These are phyloP conservation scores for Tetrahymena malaccensis DNA, from an alignment of 73 alveolate species.

Conservation along the genomic window DNA sequence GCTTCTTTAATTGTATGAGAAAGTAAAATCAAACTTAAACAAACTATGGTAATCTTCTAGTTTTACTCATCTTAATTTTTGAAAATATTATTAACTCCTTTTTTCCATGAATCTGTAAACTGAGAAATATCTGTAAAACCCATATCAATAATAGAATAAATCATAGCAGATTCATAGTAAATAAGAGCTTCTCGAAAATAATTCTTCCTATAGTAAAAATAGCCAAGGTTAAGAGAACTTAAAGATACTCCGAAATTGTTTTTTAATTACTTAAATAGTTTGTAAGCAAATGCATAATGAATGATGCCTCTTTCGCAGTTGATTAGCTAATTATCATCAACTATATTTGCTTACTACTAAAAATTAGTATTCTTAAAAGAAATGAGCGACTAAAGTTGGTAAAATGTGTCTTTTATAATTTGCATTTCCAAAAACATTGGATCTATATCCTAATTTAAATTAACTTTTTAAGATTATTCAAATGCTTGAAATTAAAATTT, in stretches of 20 bases:
- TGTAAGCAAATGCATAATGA: neutral
- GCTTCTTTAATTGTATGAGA: neutral
- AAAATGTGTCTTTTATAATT: neutral
- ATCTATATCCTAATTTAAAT: neutral
- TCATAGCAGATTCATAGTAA: neutral
- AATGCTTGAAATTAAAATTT: no score
- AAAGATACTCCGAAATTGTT: neutral
- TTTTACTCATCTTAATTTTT: neutral
- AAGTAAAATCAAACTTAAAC: neutral
- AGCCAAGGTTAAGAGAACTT: neutral
- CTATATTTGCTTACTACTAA: neutral
- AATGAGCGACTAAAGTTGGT: neutral
- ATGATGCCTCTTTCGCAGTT: neutral
- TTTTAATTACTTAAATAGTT: neutral
- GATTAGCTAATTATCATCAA: neutral
- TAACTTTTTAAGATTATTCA: neutral
- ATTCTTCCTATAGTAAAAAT: neutral
- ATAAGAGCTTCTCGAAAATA: neutral
- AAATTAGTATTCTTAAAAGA: neutral
- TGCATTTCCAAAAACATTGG: neutral
- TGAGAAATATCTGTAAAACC: neutral
- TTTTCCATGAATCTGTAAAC: neutral
- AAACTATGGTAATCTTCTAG: neutral
- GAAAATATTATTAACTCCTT: neutral
- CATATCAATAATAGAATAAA: neutral